phyloP scores from a whole-genome alignment of 257 asterid genomes.

The Solanum pinnatisectum region DNA sequence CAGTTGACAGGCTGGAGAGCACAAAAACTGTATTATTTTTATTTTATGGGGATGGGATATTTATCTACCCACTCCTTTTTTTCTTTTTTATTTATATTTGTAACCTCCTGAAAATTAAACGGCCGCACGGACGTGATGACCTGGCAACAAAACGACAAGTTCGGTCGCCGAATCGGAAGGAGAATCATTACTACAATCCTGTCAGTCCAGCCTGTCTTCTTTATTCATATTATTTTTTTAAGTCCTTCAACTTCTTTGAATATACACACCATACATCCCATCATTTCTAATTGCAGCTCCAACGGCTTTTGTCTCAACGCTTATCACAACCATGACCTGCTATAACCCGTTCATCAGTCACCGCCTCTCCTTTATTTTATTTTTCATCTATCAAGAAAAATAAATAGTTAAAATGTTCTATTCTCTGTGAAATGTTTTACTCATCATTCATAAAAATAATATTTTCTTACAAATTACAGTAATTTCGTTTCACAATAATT shows the following conservation, averaged over 20 bases:
- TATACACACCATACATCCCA: background rate
- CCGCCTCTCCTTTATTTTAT: background rate
- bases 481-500: background rate
- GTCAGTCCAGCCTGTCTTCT: constrained; percentile 70
- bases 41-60: background rate
- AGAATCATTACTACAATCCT: constrained; percentile 66
- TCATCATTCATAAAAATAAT: background rate
- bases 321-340: background rate
- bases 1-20: constrained; percentile 62
- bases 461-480: too few relatives aligned
- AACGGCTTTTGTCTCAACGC: constrained; percentile 9
- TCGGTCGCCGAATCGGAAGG: constrained; percentile 78
- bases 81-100: background rate
- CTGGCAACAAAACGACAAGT: constrained; percentile 72
- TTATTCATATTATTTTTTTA: background rate
- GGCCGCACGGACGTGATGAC: constrained; percentile 65
- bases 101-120: constrained; percentile 19
- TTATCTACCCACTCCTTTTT: background rate
- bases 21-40: background rate
- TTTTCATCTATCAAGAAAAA: background rate
- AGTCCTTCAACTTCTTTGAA: background rate
- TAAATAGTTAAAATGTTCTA: background rate
- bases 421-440: background rate
- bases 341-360: constrained; percentile 8
- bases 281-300: background rate